A percentile compares a stretch with the other conserved stretches of the same genome.
phyloP scores from a whole-genome alignment of 1,139 yeast genomes.

The Blastobotrys arbuscula region DNA sequence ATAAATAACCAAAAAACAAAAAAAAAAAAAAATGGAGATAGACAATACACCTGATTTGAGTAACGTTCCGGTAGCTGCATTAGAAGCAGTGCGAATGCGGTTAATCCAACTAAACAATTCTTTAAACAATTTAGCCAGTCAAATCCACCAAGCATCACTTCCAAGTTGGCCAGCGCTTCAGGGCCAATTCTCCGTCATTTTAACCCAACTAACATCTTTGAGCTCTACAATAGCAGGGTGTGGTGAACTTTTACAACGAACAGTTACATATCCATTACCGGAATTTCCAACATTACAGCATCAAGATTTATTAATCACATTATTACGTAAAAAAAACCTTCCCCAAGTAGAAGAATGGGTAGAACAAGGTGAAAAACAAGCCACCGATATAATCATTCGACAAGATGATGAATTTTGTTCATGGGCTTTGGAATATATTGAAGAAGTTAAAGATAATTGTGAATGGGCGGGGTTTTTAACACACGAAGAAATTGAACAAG shows the following conservation, averaged over 20 bases:
- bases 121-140: slow-evolving; percentile 30
- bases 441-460: slow-evolving; percentile 46
- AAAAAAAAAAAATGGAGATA: background rate
- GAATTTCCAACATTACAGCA: slow-evolving; percentile 80
- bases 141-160: slow-evolving; percentile 32
- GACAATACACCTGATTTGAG: slow-evolving; percentile 16
- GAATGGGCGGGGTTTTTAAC: slow-evolving; percentile 59
- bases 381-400: slow-evolving; percentile 28
- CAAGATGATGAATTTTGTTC: slow-evolving; percentile 38
- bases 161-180: slow-evolving; percentile 52
- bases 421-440: slow-evolving; percentile 56
- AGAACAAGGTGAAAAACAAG: slow-evolving; percentile 46
- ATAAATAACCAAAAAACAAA: background rate
- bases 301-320: slow-evolving; percentile 73
- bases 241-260: slow-evolving; percentile 51
- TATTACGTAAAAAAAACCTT: slow-evolving; percentile 75
- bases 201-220: slow-evolving; percentile 75
- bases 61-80: slow-evolving; percentile 53
- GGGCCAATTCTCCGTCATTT: slow-evolving; percentile 73
- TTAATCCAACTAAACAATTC: slow-evolving; percentile 43
- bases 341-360: slow-evolving; percentile 94
- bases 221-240: slow-evolving; percentile 61
- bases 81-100: slow-evolving; percentile 56
- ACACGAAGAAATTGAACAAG: slow-evolving; percentile 46
- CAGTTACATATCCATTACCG: slow-evolving; percentile 79